Evolutionary conservation across 116 monocot species (phyloP).

Genomic region (Posidonia oceanica): DNA sequence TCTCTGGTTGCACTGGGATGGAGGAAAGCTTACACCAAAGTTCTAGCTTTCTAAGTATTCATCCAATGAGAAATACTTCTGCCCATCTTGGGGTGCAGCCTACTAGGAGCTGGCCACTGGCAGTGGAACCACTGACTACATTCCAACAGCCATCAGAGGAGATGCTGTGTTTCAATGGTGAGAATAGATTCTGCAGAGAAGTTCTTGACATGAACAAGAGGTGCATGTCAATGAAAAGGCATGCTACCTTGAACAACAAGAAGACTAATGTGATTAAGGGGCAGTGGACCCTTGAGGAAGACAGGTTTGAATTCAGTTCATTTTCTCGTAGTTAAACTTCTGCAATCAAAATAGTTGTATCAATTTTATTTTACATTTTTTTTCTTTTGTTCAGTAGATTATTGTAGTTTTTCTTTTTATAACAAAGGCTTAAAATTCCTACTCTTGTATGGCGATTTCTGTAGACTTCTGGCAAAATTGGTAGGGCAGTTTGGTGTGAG

Average conservation of each 20-base stretch:
- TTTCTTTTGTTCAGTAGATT: background rate
- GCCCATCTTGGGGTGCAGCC: background rate
- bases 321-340: too few relatives aligned
- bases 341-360: too few relatives aligned
- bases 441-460: background rate
- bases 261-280: slow-evolving; percentile 19
- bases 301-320: slow-evolving; percentile 15
- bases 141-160: background rate
- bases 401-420: background rate
- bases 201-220: slow-evolving; percentile 2
- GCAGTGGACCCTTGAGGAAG: slow-evolving; percentile 60
- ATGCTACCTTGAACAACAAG: background rate
- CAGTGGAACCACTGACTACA: background rate
- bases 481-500: slow-evolving; percentile 44
- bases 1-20: background rate
- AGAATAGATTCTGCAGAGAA: background rate
- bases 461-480: slow-evolving; percentile 18
- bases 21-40: background rate
- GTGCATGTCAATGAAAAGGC: background rate
- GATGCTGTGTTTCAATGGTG: background rate
- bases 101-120: too few relatives aligned
- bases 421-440: too few relatives aligned
- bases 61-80: background rate
- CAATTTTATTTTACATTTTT: too few relatives aligned
- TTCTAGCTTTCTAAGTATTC: background rate